These are phyloP conservation scores for Penicillium sp. DNA, from an alignment of 2,329 filamentous ascomycete species.

Conservation along the genomic window DNA sequence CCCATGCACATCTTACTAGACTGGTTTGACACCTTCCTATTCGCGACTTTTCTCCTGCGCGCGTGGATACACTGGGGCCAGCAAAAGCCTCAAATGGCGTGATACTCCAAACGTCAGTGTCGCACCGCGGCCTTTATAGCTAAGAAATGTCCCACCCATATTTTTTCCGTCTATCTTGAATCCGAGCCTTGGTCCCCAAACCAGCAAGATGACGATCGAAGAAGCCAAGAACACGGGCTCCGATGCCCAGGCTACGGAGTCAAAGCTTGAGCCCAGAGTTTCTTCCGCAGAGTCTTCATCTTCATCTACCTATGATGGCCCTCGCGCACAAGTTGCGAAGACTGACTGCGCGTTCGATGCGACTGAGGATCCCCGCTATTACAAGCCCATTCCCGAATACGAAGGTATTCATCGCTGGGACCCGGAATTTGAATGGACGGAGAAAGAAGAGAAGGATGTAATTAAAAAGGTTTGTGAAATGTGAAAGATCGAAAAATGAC, in stretches of 20 bases:
- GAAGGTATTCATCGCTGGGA: constrained; percentile 54
- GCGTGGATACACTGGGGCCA: not conserved
- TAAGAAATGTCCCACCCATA: not conserved
- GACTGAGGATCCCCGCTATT: constrained; percentile 36
- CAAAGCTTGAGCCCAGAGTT: constrained; percentile 10
- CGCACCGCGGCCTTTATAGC: constrained; percentile 14
- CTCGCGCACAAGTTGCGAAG: constrained; percentile 6
- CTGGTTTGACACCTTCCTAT: not conserved
- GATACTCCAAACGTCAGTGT: not conserved
- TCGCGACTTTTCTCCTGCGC: not conserved
- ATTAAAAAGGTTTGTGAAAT: constrained; percentile 34
- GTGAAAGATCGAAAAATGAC: accelerated
- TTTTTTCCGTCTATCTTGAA: not conserved
- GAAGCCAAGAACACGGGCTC: constrained; percentile 10
- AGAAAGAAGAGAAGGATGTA: constrained; percentile 46
- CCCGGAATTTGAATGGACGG: constrained; percentile 47
- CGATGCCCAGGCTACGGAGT: constrained; percentile 1
- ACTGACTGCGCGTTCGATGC: constrained; percentile 37
- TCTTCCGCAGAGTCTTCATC: constrained; percentile 16
- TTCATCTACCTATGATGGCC: constrained; percentile 13
- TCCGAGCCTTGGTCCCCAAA: not conserved
- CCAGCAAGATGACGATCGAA: constrained; percentile 19
- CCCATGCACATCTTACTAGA: not conserved
- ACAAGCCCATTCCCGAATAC: constrained; percentile 45
- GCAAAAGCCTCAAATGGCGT: constrained; percentile 8